Evolutionary conservation across 176 grass and related monocot genomes (phyloP).

Genomic region (Oryza longistaminata): DNA sequence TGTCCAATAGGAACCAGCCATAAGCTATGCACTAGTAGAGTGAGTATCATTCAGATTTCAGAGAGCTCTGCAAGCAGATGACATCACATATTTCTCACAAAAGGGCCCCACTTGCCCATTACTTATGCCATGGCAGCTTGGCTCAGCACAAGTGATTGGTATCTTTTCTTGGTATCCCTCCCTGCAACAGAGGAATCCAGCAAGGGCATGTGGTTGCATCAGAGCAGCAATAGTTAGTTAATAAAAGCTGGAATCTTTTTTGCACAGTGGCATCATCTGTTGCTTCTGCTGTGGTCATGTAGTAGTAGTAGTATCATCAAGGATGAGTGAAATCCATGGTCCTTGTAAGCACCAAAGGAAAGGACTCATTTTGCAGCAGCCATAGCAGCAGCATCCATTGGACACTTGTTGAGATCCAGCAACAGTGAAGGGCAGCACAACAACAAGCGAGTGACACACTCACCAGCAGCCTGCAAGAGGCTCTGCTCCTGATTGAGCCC

Average conservation of each 20-base stretch:
- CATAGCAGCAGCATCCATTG: slow-evolving; percentile 9
- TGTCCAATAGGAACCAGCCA: slow-evolving; percentile 36
- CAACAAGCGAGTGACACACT: slow-evolving; percentile 4
- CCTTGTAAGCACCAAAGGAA: not conserved
- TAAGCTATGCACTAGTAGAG: slow-evolving; percentile 36
- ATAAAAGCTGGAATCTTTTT: slow-evolving; percentile 38
- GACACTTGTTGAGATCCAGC: slow-evolving; percentile 44
- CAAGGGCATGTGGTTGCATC: slow-evolving; percentile 44
- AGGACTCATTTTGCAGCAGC: not conserved
- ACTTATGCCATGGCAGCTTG: slow-evolving; percentile 22
- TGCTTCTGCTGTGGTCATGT: not conserved
- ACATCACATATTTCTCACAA: slow-evolving; percentile 26
- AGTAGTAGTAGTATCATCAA: slow-evolving; percentile 6
- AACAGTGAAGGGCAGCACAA: not conserved
- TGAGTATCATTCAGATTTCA: slow-evolving; percentile 39
- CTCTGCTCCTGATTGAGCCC: slow-evolving; percentile 36
- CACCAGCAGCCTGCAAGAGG: slow-evolving; percentile 25
- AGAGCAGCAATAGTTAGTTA: slow-evolving; percentile 45
- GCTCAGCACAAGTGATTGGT: slow-evolving; percentile 29
- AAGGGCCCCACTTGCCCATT: not conserved
- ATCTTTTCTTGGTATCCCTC: slow-evolving; percentile 39
- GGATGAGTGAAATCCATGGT: slow-evolving; percentile 40
- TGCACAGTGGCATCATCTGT: slow-evolving; percentile 21
- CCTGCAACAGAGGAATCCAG: slow-evolving; percentile 24
- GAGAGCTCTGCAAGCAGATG: slow-evolving; percentile 19